Conservation (phyloP, 768 basidiomycete genomes). For the Arthromyces matolae region DNA sequence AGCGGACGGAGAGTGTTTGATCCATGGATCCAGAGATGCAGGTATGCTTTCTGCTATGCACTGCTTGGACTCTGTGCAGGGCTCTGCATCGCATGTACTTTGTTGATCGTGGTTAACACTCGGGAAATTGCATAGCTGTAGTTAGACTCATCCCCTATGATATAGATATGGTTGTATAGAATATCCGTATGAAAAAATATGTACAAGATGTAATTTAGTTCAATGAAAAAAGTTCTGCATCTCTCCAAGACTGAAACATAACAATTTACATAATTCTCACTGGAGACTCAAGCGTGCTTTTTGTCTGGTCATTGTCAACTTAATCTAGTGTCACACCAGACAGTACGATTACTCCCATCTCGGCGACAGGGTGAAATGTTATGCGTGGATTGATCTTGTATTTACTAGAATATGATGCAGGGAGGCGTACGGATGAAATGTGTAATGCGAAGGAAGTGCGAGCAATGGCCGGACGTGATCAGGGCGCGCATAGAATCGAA, state of each 20-base stretch:
- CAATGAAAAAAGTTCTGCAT: no score
- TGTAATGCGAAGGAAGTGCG: slow-evolving; percentile 17
- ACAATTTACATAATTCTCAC: no score
- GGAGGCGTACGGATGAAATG: slow-evolving; percentile 16
- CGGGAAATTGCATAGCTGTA: slow-evolving; percentile 24
- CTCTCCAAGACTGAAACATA: no score
- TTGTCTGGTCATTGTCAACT: no score
- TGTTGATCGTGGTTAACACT: slow-evolving; percentile 43
- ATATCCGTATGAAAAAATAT: no score
- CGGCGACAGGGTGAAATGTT: not conserved
- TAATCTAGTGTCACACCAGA: no score
- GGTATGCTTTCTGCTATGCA: slow-evolving; percentile 54
- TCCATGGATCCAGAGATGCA: slow-evolving; percentile 55
- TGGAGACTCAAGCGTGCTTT: no score
- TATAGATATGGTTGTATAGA: no score
- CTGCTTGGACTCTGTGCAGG: slow-evolving; percentile 41
- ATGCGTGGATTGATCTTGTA: slow-evolving; percentile 13
- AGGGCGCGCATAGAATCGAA: slow-evolving; percentile 14
- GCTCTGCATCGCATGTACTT: slow-evolving; percentile 34
- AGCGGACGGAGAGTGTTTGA: slow-evolving; percentile 48
- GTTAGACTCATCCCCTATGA: no score
- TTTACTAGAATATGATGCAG: slow-evolving; percentile 16
- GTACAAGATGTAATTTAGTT: no score
- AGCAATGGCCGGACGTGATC: slow-evolving; percentile 14
- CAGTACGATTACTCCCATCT: no score